Evolutionary conservation across 495 filamentous ascomycete genomes (phyloP).

Genomic region (Oidiodendron maius): DNA sequence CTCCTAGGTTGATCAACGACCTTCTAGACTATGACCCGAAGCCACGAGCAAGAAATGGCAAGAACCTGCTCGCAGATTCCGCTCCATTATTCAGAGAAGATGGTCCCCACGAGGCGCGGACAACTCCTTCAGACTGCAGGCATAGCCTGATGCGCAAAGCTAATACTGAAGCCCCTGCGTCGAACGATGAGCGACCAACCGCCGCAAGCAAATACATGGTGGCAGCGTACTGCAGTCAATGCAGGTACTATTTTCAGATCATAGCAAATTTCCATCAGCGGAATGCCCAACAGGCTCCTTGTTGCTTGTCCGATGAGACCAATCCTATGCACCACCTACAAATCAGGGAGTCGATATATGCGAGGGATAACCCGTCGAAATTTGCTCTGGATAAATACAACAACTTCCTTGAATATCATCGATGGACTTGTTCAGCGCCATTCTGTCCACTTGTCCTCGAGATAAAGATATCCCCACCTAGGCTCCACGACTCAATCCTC

Average conservation of each 20-base stretch:
- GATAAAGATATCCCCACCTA: conserved; percentile 18
- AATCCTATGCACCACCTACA: conserved; percentile 22
- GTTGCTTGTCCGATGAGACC: conserved; percentile 10
- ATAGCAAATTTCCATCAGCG: conserved; percentile 12
- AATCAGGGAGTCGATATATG: conserved; percentile 1
- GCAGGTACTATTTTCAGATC: conserved; percentile 17
- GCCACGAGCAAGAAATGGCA: conserved; percentile 7
- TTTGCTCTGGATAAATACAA: conserved; percentile 14
- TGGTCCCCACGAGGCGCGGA: background rate
- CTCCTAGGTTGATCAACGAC: conserved; percentile 20
- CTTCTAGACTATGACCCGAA: conserved; percentile 22
- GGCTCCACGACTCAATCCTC: conserved; percentile 9
- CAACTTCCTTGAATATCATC: conserved; percentile 10
- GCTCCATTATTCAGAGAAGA: conserved; percentile 10
- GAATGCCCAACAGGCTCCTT: conserved; percentile 5
- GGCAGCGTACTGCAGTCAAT: conserved; percentile 18
- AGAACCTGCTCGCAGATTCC: conserved; percentile 18
- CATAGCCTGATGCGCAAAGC: conserved; percentile 21
- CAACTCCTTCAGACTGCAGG: conserved; percentile 13
- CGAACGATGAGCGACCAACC: conserved; percentile 11
- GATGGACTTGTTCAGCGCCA: conserved; percentile 14
- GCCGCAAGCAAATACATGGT: conserved; percentile 9
- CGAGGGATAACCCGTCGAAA: conserved; percentile 3
- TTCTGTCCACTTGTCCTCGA: conserved; percentile 16
- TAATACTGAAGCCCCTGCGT: conserved; percentile 8